Evolutionary conservation across 805 yeast species (phyloP).

Genomic region (Ogataea parapolymorpha): DNA sequence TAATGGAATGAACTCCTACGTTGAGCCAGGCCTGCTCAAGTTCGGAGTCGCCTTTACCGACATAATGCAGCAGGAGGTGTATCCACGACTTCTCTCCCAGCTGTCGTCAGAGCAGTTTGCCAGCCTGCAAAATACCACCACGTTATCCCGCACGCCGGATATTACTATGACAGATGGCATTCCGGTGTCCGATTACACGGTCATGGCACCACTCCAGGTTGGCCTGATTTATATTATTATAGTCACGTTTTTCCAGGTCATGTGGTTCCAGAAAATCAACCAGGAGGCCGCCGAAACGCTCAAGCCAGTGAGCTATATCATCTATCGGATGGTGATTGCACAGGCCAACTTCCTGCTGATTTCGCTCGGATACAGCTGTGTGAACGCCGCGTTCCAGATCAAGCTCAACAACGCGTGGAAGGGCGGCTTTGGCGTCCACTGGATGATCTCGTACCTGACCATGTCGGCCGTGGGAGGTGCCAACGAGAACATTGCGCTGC

Average conservation of each 20-base stretch:
- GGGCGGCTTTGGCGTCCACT: conserved; percentile 69
- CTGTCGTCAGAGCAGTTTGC: conserved; percentile 24
- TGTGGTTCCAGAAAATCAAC: conserved; percentile 56
- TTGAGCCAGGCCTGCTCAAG: conserved; percentile 40
- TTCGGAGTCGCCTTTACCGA: conserved; percentile 34
- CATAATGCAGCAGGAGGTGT: conserved; percentile 15
- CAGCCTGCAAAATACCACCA: conserved; percentile 18
- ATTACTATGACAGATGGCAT: conserved; percentile 38
- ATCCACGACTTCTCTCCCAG: conserved; percentile 31
- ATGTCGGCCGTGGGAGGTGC: conserved; percentile 78
- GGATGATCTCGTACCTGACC: conserved; percentile 66
- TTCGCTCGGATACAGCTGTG: conserved; percentile 54
- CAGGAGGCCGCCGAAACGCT: conserved; percentile 42
- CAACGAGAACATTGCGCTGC: conserved; percentile 59
- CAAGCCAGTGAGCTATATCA: conserved; percentile 42
- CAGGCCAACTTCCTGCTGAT: conserved; percentile 54
- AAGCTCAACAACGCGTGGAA: conserved; percentile 52
- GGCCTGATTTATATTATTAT: conserved; percentile 72
- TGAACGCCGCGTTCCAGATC: conserved; percentile 67
- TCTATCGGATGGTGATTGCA: conserved; percentile 50
- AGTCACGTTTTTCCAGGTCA: conserved; percentile 68
- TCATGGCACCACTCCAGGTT: conserved; percentile 67
- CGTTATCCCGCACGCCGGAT: conserved; percentile 22
- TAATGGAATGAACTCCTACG: conserved; percentile 41
- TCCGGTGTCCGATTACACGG: conserved; percentile 49